A percentile compares a stretch with the other conserved stretches of the same genome.
Evolutionary conservation across 495 filamentous ascomycete species (phyloP).

Genomic region (Xylaria venustula): DNA sequence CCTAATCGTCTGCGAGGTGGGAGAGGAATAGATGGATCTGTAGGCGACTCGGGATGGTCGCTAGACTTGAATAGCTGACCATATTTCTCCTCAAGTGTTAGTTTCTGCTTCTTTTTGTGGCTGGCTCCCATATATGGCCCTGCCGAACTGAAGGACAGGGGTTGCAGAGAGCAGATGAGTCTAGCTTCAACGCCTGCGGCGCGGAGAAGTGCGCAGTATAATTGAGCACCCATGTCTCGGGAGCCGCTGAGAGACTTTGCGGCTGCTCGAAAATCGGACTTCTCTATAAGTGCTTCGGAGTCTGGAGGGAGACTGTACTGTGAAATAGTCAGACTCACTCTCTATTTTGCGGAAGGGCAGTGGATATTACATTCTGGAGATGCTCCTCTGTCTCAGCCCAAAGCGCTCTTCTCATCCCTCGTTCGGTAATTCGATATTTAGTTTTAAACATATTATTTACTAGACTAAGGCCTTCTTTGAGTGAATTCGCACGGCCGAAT

Average conservation of each 20-base stretch:
- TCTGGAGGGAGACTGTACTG: constrained; percentile 56
- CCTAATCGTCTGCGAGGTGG: constrained; percentile 39
- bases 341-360: background rate
- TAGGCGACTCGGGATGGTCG: constrained; percentile 18
- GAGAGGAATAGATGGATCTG: constrained; percentile 11
- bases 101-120: constrained; percentile 25
- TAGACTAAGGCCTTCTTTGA: constrained; percentile 75
- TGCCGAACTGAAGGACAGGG: constrained; percentile 67
- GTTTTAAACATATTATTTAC: constrained; percentile 63
- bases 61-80: constrained; percentile 34
- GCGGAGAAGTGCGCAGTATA: constrained; percentile 85
- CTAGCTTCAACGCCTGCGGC: constrained; percentile 76
- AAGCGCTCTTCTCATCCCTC: constrained; percentile 65
- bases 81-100: constrained; percentile 28
- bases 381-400: constrained; percentile 68
- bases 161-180: constrained; percentile 89
- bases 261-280: constrained; percentile 66
- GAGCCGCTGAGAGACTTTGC: constrained; percentile 69
- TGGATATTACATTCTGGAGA: constrained; percentile 52
- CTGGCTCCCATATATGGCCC: constrained; percentile 49
- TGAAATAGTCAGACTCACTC: constrained; percentile 27
- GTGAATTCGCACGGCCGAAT: constrained; percentile 65
- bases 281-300: constrained; percentile 53
- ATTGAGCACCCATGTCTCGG: constrained; percentile 82
- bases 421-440: constrained; percentile 66